Base-by-base conservation (phyloP, 2,329 filamentous ascomycete species). In the Ophiostoma populinum region DNA sequence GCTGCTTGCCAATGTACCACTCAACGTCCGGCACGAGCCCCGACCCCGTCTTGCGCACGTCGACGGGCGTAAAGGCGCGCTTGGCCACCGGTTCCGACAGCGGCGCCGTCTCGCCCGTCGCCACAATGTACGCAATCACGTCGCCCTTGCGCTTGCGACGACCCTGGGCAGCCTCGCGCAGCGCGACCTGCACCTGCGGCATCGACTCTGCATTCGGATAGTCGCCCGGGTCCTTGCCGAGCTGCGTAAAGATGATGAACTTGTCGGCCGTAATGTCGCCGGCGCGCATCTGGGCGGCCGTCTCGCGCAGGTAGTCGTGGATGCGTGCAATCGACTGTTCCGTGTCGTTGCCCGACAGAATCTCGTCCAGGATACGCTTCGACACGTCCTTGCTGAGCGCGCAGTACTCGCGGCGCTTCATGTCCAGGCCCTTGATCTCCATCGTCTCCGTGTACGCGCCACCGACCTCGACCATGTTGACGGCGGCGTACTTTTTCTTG, bases 401-500 rank as follows among this genome's bases (percentile, higher is more conserved):
- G 53, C 90, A 98, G 62, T 93, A 98, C 59, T 98, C 90, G 63
- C 92, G 78, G 49, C 90, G 75, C 58, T 79, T 83, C 90, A 98
- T 98, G 51, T 98, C 90, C 32, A 98, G 69, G 62, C 90, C 90
- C 58, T 98, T 98, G 51, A 98, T 81, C 54, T 98, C 90, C 56
- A 98, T 79, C 59, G 92, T 87, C 53, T 95, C 87, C 29, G 87
- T 65, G 50, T 77, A 92, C n/a, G 6, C 20, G 46, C 85, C 86
- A 48, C 92, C 80, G 16, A 80, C 67, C 48, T 94, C 81, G 6
- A 90, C 73, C 53, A 95, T 73, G 53, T 92, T 95, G 55, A 98
- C 80, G 26, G 90, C 90, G 7, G 90, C 90, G 55, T 98, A 98
- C 63, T 98, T 98, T 65, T 98, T 98, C 68, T 98, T 98, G 20